Conservation (phyloP, 1,284 basidiomycete genomes). For the Cutaneotrichosporon mucoides region DNA sequence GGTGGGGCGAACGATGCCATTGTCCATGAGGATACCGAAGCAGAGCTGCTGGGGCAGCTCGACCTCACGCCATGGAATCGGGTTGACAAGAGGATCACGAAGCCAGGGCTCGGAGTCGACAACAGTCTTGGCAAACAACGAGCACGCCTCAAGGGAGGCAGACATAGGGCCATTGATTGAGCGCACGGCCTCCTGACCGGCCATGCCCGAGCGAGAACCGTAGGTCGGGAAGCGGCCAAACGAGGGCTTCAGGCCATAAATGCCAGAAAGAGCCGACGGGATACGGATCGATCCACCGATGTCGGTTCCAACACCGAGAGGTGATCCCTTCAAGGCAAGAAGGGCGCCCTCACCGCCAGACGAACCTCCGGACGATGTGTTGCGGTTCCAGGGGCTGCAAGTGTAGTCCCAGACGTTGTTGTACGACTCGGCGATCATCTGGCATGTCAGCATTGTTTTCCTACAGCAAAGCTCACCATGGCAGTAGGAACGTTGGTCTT, state of each 20-base stretch:
- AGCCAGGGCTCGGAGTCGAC: constrained; percentile 61
- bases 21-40: constrained; percentile 54
- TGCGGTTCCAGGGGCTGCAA: constrained; percentile 59
- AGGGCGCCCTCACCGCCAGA: constrained; percentile 62
- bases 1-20: constrained; percentile 60
- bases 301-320: constrained; percentile 65
- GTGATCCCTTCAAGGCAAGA: constrained; percentile 57
- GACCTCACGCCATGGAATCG: constrained; percentile 63
- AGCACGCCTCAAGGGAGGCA: constrained; percentile 57
- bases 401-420: constrained; percentile 62
- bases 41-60: constrained; percentile 61
- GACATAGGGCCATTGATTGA: constrained; percentile 71
- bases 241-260: constrained; percentile 68
- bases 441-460: background rate
- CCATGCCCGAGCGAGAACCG: constrained; percentile 60
- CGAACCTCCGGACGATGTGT: constrained; percentile 57
- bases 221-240: constrained; percentile 66
- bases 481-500: constrained; percentile 43
- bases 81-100: constrained; percentile 60
- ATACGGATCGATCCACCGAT: constrained; percentile 69
- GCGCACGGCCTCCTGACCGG: constrained; percentile 65
- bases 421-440: constrained; percentile 40
- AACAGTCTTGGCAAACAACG: constrained; percentile 55
- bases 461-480: constrained; percentile 24
- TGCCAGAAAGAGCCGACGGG: constrained; percentile 61